Evolutionary conservation across 345 rosid genomes (phyloP).

Genomic region (Angophora floribunda): DNA sequence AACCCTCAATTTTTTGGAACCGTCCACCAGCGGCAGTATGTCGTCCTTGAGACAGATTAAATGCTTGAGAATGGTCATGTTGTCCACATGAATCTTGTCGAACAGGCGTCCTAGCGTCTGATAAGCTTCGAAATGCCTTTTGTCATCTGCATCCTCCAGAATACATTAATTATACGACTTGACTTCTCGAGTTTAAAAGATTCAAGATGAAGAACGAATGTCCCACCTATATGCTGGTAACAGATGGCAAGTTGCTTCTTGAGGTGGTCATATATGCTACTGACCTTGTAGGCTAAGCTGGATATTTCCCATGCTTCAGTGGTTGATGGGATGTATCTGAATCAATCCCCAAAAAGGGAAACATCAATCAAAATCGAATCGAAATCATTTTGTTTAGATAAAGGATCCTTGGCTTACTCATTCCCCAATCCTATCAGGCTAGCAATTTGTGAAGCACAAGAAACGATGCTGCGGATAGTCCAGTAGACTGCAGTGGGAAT

Average conservation of each 20-base stretch:
- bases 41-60: slow-evolving; percentile 31
- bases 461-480: slow-evolving; percentile 41
- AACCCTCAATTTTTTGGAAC: slow-evolving; percentile 17
- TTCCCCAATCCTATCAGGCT: slow-evolving; percentile 28
- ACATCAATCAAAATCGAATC: neutral
- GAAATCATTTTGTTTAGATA: neutral
- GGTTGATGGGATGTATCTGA: slow-evolving; percentile 24
- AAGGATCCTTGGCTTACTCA: slow-evolving; percentile 18
- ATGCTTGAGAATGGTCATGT: slow-evolving; percentile 26
- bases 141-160: slow-evolving; percentile 24
- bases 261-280: slow-evolving; percentile 31
- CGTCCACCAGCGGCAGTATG: slow-evolving; percentile 21
- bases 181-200: neutral
- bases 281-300: slow-evolving; percentile 33
- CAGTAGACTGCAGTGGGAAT: slow-evolving; percentile 45
- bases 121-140: slow-evolving; percentile 25
- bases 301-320: slow-evolving; percentile 41
- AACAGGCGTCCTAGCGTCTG: slow-evolving; percentile 20
- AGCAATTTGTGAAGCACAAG: slow-evolving; percentile 28
- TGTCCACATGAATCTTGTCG: slow-evolving; percentile 22
- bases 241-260: slow-evolving; percentile 24
- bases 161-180: neutral
- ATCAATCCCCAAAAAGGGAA: neutral
- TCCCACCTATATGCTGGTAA: slow-evolving; percentile 24
- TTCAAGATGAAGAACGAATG: neutral